These are phyloP conservation scores for Ustilago curta DNA, from an alignment of 1,284 basidiomycete species.

Conservation along the genomic window DNA sequence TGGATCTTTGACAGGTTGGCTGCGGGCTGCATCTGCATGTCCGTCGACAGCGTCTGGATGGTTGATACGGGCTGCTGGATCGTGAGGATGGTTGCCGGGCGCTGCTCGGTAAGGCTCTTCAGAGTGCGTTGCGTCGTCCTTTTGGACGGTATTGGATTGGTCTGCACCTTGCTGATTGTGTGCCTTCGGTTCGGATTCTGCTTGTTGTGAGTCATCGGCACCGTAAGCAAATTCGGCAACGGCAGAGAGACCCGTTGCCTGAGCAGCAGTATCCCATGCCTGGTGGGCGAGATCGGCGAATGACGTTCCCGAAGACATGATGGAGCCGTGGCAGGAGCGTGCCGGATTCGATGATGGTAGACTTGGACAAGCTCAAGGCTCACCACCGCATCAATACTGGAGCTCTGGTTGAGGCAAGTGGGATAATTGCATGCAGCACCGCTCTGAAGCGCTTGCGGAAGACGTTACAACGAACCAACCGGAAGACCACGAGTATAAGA, in stretches of 20 bases:
- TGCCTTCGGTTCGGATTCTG: background rate
- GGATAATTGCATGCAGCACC: no score
- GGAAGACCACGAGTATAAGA: background rate
- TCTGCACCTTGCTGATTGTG: background rate
- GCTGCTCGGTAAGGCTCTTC: conserved; percentile 27
- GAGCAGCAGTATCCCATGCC: conserved; percentile 42
- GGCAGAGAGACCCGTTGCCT: conserved; percentile 32
- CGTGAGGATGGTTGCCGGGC: conserved; percentile 53
- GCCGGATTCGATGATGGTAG: background rate
- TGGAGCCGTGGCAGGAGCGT: background rate
- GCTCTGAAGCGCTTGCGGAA: background rate
- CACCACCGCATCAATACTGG: background rate
- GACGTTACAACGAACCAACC: background rate
- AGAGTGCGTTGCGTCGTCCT: background rate
- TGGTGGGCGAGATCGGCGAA: conserved; percentile 53
- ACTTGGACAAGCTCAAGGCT: background rate
- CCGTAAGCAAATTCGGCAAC: conserved; percentile 6
- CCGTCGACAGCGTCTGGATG: conserved; percentile 42
- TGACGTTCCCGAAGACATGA: conserved; percentile 52
- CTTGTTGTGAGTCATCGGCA: background rate
- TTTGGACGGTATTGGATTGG: background rate
- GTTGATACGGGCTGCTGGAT: conserved; percentile 44
- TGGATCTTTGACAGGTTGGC: background rate
- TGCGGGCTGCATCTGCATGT: background rate
- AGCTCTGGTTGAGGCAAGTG: background rate